Base-by-base conservation (phyloP, 805 yeast species). In the Candida coquimbonensis region DNA sequence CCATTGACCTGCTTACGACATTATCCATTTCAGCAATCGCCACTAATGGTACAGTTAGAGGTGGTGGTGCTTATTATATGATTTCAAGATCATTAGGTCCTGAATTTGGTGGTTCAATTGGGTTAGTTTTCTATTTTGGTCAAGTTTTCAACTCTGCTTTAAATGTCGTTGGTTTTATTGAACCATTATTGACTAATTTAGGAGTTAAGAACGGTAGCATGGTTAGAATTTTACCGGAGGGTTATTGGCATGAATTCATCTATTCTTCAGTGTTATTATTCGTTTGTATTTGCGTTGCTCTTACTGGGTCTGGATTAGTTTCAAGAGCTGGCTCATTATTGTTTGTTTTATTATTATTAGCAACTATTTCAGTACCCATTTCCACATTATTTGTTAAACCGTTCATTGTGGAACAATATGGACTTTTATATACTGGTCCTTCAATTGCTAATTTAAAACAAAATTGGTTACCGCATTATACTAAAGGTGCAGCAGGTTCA, bases 21-120 rank as follows among this genome's bases (percentile, higher is more conserved):
- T 65, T 93, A 53, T 87, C 96, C 19, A 81, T 93, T 48, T 86
- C 96, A 45, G 99, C 99, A 1, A 93, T 93, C 49, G 88, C 97
- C 2, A 93, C 99, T 2, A 93, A 93, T 60, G 99, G 99, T 21
- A 88, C 95, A 0, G 98, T 93, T 3, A 78, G 89, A 54, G 98
- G 98, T 13, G 99, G 99, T 14, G 99, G 99, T 40, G 97, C 98
- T 0, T 93, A 93, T 62, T 93, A 89, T 58, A 93, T 93, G 97
- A 88, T 93, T 49, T 85, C 96, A 32, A 74, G 99, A 53, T 83
- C 96, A 32, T 68, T 93, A 49, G 99, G 99, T 0, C 96, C 97
- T 4, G 99, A 93, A 62, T 93, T 93, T 65, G 99, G 99, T 26
- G 99, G 99, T 4, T 85, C 96, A 5, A 91, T 93, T 52, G 99